Evolutionary conservation across 140 eudicot species (phyloP).

Genomic region (Cichorium intybus): DNA sequence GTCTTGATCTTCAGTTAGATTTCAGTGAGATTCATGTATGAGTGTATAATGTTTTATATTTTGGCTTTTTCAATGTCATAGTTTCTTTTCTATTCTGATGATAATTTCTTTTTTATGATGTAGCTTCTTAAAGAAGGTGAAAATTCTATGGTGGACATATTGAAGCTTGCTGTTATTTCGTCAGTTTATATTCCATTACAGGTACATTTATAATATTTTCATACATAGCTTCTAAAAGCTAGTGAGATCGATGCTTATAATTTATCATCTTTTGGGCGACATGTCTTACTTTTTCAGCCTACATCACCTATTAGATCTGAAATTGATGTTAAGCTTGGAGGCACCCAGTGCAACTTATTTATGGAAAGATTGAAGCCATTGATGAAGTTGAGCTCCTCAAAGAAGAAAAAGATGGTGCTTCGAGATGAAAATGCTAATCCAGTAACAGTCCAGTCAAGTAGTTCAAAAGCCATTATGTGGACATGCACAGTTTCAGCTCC

Average conservation of each 20-base stretch:
- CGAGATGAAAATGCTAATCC: constrained; percentile 44
- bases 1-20: constrained; percentile 87
- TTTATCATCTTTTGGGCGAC: constrained; percentile 8
- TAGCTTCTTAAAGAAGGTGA: constrained; percentile 80
- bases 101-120: constrained; percentile 26
- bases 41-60: constrained; percentile 7
- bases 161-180: constrained; percentile 77
- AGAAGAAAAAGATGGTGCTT: constrained; percentile 58
- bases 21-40: constrained; percentile 98
- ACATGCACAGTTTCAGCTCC: constrained; percentile 94
- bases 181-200: constrained; percentile 84
- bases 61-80: constrained; percentile 5
- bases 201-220: constrained; percentile 43
- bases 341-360: constrained; percentile 84
- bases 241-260: background rate
- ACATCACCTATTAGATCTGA: constrained; percentile 80
- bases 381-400: constrained; percentile 59
- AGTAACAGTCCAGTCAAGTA: constrained; percentile 45
- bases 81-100: constrained; percentile 9
- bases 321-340: constrained; percentile 92
- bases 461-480: constrained; percentile 81
- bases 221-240: constrained; percentile 7
- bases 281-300: constrained; percentile 53
- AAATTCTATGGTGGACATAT: constrained; percentile 70
- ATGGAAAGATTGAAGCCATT: constrained; percentile 75